phyloP scores from a whole-genome alignment of 345 rosid genomes.

The Salix purpurea region DNA sequence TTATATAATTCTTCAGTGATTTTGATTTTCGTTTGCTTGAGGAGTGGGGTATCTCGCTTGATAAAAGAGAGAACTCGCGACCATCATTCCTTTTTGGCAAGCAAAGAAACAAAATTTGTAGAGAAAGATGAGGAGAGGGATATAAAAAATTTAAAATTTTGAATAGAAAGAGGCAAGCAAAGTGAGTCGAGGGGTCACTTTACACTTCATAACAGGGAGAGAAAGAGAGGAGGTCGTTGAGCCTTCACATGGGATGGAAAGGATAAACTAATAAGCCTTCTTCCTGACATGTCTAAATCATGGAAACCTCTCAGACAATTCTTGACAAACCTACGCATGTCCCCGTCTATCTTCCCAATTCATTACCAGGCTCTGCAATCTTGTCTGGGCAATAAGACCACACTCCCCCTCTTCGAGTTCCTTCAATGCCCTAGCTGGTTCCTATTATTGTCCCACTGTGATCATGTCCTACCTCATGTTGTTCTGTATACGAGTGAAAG shows the following conservation, averaged over 20 bases:
- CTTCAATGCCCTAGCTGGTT: not conserved
- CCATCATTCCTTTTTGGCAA: conserved; percentile 7
- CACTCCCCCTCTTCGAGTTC: not conserved
- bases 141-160: conserved; percentile 1
- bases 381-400: conserved; percentile 7
- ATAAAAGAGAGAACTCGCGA: conserved; percentile 29
- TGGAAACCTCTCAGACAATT: conserved; percentile 28
- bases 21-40: conserved; percentile 13
- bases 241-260: conserved; percentile 32
- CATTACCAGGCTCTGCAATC: conserved; percentile 16
- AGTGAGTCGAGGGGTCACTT: conserved; percentile 22
- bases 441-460: not conserved
- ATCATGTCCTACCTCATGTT: not conserved
- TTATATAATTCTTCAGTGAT: too few relatives aligned
- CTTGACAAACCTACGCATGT: conserved; percentile 28
- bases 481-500: not conserved
- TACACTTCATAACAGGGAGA: conserved; percentile 27
- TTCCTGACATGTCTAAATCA: conserved; percentile 32
- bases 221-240: not conserved
- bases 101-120: not conserved
- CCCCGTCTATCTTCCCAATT: not conserved
- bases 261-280: conserved; percentile 11
- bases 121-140: not conserved
- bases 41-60: conserved; percentile 23
- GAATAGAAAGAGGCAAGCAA: conserved; percentile 21